These are phyloP conservation scores for Fusarium sp. DNA, from an alignment of 2,329 filamentous ascomycete genomes.

Conservation along the genomic window DNA sequence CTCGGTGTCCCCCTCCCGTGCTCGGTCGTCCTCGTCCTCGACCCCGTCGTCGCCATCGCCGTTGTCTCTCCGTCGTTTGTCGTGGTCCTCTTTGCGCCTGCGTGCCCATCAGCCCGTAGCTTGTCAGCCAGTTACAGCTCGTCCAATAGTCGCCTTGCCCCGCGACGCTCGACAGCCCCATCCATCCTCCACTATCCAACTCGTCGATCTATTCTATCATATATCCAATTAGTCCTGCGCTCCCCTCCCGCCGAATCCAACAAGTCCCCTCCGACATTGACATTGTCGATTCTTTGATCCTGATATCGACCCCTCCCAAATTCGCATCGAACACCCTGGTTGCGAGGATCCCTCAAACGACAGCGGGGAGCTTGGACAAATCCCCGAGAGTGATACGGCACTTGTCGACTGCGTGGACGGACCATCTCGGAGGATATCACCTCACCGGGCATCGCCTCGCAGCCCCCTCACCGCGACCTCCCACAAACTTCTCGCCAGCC, in stretches of 20 bases:
- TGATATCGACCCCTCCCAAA: conserved; percentile 21
- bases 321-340: conserved; percentile 9
- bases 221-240: conserved; percentile 28
- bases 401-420: conserved; percentile 35
- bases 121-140: conserved; percentile 29
- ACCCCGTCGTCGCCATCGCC: conserved; percentile 17
- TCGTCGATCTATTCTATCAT: conserved; percentile 24
- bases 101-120: conserved; percentile 26
- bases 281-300: conserved; percentile 16
- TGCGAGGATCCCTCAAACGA: conserved; percentile 19
- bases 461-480: conserved; percentile 18
- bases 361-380: conserved; percentile 29
- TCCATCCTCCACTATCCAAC: conserved; percentile 12
- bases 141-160: conserved; percentile 31
- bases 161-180: conserved; percentile 28
- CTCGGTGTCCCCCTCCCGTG: conserved; percentile 23
- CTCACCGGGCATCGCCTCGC: conserved; percentile 25
- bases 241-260: conserved; percentile 10
- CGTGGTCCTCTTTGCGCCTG: conserved; percentile 9
- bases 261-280: not conserved
- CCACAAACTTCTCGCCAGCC: conserved; percentile 18
- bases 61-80: conserved; percentile 20
- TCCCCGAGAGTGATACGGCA: conserved; percentile 31
- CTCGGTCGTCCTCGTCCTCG: conserved; percentile 10
- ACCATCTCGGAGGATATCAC: conserved; percentile 32